Evolutionary conservation across 805 yeast genomes (phyloP).

Genomic region (Pichia heedii): DNA sequence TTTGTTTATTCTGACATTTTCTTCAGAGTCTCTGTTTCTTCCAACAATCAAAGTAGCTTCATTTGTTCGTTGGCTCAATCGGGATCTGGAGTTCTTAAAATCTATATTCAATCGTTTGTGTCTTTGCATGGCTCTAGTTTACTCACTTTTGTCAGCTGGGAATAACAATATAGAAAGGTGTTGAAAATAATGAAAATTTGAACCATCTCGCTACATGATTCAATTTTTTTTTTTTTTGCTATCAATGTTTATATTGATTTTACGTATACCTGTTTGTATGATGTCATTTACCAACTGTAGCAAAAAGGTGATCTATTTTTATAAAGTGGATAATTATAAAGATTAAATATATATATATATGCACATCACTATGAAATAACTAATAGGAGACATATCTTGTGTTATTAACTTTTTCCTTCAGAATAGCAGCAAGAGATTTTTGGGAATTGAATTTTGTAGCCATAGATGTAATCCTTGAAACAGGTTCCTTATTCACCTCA

Average conservation of each 20-base stretch:
- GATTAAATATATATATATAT: not conserved
- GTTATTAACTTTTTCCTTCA: slow-evolving; percentile 2
- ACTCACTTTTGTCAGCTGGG: too few relatives aligned
- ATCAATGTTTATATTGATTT: too few relatives aligned
- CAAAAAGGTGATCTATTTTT: too few relatives aligned
- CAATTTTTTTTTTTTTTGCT: too few relatives aligned
- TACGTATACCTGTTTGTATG: too few relatives aligned
- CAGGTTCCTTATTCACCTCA: not conserved
- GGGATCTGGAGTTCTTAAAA: slow-evolving; percentile 19
- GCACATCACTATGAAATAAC: not conserved
- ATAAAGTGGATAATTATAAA: too few relatives aligned
- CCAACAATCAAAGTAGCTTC: slow-evolving; percentile 29
- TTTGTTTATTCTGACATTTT: not conserved
- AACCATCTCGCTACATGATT: too few relatives aligned
- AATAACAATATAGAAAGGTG: too few relatives aligned
- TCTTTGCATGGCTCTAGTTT: slow-evolving; percentile 17
- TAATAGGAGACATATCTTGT: slow-evolving; percentile 3
- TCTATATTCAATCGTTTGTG: slow-evolving; percentile 21
- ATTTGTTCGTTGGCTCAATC: slow-evolving; percentile 25
- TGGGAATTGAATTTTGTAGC: not conserved
- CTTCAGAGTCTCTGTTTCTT: not conserved
- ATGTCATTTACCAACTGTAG: too few relatives aligned
- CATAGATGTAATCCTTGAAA: not conserved
- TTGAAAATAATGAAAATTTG: too few relatives aligned
- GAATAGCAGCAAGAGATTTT: slow-evolving; percentile 1